Conservation (phyloP, 2,329 filamentous ascomycete genomes). For the Stylonectria norvegica region DNA sequence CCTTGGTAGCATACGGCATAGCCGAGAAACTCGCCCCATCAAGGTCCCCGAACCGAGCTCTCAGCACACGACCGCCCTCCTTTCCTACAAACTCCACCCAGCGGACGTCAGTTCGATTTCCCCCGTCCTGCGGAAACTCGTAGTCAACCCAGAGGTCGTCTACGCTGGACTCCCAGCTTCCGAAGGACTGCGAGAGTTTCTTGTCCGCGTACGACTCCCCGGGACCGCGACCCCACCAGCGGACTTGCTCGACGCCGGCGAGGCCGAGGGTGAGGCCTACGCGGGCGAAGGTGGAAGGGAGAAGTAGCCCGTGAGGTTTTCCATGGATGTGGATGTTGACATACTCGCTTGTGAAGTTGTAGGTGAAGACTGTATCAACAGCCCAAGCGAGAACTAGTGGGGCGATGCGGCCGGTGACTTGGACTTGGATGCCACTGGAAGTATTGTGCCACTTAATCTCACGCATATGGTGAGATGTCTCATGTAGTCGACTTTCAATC, state of each 20-base stretch:
- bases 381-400: slow-evolving; percentile 61
- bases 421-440: slow-evolving; percentile 48
- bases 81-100: slow-evolving; percentile 45
- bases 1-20: too few relatives aligned
- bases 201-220: slow-evolving; percentile 65
- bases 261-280: slow-evolving; percentile 58
- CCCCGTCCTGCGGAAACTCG: slow-evolving; percentile 66
- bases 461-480: slow-evolving; percentile 43
- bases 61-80: too few relatives aligned
- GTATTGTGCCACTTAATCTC: slow-evolving; percentile 44
- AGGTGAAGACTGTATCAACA: slow-evolving; percentile 48
- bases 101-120: slow-evolving; percentile 58
- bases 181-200: slow-evolving; percentile 51
- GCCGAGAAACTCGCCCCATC: not conserved
- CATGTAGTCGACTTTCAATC: slow-evolving; percentile 45
- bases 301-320: slow-evolving; percentile 43
- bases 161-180: slow-evolving; percentile 43
- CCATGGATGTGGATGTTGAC: slow-evolving; percentile 43
- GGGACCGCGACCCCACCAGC: slow-evolving; percentile 62
- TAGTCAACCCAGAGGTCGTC: slow-evolving; percentile 55
- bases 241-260: slow-evolving; percentile 43
- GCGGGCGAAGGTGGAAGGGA: slow-evolving; percentile 55
- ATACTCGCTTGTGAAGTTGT: slow-evolving; percentile 44
- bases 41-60: not conserved
- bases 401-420: slow-evolving; percentile 52